Percentiles rank a stretch among this genome's conserved stretches.
These are phyloP conservation scores for Penicillium psychrosexuale DNA, from an alignment of 2,329 filamentous ascomycete species.

Conservation along the genomic window DNA sequence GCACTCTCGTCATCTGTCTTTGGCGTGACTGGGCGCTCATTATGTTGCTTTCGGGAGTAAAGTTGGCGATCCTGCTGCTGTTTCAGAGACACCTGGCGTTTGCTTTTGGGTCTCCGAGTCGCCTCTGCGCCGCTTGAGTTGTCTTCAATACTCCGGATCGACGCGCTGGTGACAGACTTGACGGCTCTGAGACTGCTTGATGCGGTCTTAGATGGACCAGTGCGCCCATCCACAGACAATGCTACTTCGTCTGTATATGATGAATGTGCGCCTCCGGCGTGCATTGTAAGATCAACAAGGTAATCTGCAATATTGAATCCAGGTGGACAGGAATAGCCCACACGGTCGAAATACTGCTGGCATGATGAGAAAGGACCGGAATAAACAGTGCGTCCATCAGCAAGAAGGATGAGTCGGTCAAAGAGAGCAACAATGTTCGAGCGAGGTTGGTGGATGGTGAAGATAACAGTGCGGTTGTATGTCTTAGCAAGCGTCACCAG, in stretches of 20 bases:
- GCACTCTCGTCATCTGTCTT: constrained; percentile 61
- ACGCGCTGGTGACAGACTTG: constrained; percentile 85
- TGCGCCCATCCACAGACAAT: constrained; percentile 53
- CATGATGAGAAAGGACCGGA: constrained; percentile 87
- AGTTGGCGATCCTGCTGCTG: constrained; percentile 85
- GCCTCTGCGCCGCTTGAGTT: constrained; percentile 60
- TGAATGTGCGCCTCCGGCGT: constrained; percentile 64
- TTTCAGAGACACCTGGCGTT: constrained; percentile 75
- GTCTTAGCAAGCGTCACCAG: constrained; percentile 91
- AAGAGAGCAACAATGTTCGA: constrained; percentile 98
- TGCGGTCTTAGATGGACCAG: constrained; percentile 65
- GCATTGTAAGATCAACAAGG: constrained; percentile 95
- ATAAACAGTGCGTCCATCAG: constrained; percentile 85
- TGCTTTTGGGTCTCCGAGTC: constrained; percentile 62
- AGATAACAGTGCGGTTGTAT: constrained; percentile 95
- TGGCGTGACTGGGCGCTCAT: constrained; percentile 54
- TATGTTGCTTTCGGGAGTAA: constrained; percentile 71
- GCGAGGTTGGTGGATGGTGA: constrained; percentile 96
- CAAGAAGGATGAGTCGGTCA: constrained; percentile 86
- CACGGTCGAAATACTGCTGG: constrained; percentile 85
- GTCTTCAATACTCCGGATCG: constrained; percentile 69
- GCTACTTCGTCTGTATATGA: constrained; percentile 54
- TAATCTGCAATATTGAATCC: constrained; percentile 99
- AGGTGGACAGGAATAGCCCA: constrained; percentile 88
- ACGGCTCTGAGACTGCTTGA: constrained; percentile 84